Conservation (phyloP, 176 grass and related monocot genomes). For the Pharus latifolius region DNA sequence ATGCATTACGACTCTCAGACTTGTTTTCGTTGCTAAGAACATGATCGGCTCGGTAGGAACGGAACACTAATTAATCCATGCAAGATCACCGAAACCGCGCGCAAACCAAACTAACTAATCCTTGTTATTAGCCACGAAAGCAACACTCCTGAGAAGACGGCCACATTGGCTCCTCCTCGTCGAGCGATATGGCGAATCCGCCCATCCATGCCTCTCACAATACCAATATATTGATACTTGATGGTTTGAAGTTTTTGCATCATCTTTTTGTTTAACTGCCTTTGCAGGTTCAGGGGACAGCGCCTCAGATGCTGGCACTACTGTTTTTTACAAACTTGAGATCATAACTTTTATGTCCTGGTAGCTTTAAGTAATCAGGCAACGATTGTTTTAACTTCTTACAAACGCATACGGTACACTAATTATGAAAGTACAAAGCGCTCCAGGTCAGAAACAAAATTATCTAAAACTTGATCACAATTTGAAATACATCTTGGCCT, state of each 20-base stretch:
- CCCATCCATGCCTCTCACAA: not conserved
- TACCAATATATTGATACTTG: not conserved
- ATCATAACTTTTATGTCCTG: too few relatives aligned
- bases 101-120: too few relatives aligned
- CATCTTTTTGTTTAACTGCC: not conserved
- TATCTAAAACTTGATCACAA: not conserved
- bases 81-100: too few relatives aligned
- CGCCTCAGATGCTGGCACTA: conserved; percentile 26
- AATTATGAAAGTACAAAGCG: not conserved
- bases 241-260: not conserved
- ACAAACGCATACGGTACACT: not conserved
- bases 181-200: conserved; percentile 42
- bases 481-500: not conserved
- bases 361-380: too few relatives aligned
- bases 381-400: not conserved
- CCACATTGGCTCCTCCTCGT: conserved; percentile 37
- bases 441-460: not conserved
- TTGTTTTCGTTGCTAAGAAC: too few relatives aligned
- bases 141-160: conserved; percentile 1
- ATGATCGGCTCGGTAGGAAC: too few relatives aligned
- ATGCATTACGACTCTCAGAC: too few relatives aligned
- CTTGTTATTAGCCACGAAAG: too few relatives aligned
- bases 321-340: too few relatives aligned
- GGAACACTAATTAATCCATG: too few relatives aligned
- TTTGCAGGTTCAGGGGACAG: conserved; percentile 49